Evolutionary conservation across 1,284 basidiomycete genomes (phyloP).

Genomic region (Tetrapyrgos nigripes): DNA sequence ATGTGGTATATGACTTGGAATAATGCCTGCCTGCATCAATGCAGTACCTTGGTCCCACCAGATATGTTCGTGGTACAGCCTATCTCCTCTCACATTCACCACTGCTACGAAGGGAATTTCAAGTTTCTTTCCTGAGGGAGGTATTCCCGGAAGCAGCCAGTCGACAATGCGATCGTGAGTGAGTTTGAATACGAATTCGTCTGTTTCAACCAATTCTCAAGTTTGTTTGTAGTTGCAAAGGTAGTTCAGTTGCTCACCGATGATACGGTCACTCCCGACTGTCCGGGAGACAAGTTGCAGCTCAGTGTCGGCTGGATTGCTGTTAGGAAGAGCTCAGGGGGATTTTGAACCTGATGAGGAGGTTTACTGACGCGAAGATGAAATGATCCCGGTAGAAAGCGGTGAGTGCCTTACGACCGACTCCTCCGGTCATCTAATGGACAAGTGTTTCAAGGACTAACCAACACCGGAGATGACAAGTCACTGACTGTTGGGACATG

Average conservation of each 20-base stretch:
- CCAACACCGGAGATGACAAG: background rate
- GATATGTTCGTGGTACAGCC: conserved; percentile 56
- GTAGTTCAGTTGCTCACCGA: conserved; percentile 37
- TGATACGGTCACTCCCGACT: conserved; percentile 55
- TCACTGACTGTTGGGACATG: conserved; percentile 50
- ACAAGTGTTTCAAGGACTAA: background rate
- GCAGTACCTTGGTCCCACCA: conserved; percentile 57
- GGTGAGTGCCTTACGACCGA: conserved; percentile 55
- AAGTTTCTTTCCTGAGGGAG: conserved; percentile 54
- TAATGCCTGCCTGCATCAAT: conserved; percentile 46
- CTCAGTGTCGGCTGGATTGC: conserved; percentile 51
- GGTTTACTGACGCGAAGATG: conserved; percentile 46
- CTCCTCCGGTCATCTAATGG: conserved; percentile 56
- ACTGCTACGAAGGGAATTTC: conserved; percentile 60
- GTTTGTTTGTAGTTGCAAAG: background rate
- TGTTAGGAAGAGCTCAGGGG: conserved; percentile 17
- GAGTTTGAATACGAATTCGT: conserved; percentile 53
- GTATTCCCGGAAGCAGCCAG: conserved; percentile 57
- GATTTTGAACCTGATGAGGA: background rate
- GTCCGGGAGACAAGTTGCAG: conserved; percentile 55
- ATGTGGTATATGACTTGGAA: conserved; percentile 44
- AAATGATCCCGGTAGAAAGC: conserved; percentile 61
- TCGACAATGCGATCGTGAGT: conserved; percentile 54
- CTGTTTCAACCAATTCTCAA: conserved; percentile 25
- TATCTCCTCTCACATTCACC: conserved; percentile 62